Percentiles rank a stretch among this genome's conserved stretches.
Evolutionary conservation across 331 rosid genomes (phyloP).

Genomic region (Ulmus americana): DNA sequence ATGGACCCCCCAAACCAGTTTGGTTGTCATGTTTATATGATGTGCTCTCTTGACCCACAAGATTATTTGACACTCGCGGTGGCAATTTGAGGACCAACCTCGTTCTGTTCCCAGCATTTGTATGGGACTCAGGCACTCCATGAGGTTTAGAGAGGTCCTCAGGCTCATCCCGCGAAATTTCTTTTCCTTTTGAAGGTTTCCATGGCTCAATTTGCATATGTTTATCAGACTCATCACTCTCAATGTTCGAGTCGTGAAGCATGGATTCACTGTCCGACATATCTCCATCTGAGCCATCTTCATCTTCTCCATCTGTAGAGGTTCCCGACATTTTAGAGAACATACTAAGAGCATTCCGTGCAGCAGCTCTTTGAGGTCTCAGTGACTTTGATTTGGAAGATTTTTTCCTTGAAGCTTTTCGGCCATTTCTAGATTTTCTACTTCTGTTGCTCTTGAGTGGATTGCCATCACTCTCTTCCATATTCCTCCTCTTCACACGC

Average conservation of each 20-base stretch:
- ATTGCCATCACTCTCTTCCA: conserved; percentile 70
- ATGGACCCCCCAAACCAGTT: conserved; percentile 53
- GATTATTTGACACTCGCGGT: conserved; percentile 44
- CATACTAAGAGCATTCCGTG: conserved; percentile 77
- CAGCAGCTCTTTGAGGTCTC: conserved; percentile 96
- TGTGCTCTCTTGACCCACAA: conserved; percentile 17
- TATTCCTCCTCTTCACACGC: conserved; percentile 84
- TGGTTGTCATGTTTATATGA: conserved; percentile 28
- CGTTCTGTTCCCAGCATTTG: conserved; percentile 42
- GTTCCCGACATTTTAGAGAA: conserved; percentile 79
- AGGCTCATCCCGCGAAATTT: conserved; percentile 39
- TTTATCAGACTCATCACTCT: conserved; percentile 72
- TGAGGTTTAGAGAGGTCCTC: conserved; percentile 38
- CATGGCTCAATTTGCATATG: conserved; percentile 41
- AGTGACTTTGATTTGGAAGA: conserved; percentile 63
- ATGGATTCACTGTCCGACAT: conserved; percentile 76
- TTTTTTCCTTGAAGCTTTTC: conserved; percentile 51
- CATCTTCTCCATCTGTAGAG: conserved; percentile 72
- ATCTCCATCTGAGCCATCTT: conserved; percentile 59
- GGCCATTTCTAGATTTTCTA: conserved; percentile 58
- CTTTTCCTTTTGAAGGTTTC: conserved; percentile 65
- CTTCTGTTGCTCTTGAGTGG: conserved; percentile 34
- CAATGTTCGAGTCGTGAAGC: conserved; percentile 53
- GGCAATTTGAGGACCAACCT: conserved; percentile 77
- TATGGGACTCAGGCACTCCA: conserved; percentile 40